Conservation (phyloP, 768 basidiomycete genomes). For the Amanita rubescens region DNA sequence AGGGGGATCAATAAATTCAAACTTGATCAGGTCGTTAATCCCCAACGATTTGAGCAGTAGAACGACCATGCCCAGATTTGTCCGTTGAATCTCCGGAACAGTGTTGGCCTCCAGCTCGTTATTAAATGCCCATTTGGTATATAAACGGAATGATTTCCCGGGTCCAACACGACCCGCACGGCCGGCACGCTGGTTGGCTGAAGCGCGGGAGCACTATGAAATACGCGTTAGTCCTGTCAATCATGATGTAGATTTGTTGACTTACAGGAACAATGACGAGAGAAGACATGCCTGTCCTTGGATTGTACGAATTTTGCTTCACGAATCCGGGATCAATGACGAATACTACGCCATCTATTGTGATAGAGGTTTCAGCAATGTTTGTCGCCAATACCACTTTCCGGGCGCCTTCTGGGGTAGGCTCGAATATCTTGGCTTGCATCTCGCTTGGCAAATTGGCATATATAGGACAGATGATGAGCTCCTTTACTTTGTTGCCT, state of each 20-base stretch:
- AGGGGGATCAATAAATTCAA: slow-evolving; percentile 98
- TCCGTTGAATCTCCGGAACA: slow-evolving; percentile 98
- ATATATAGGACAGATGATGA: slow-evolving; percentile 96
- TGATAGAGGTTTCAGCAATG: slow-evolving; percentile 99
- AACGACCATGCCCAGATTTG: slow-evolving; percentile 94
- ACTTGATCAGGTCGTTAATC: slow-evolving; percentile 96
- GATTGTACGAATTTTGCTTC: slow-evolving; percentile 99
- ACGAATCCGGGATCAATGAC: slow-evolving; percentile 99
- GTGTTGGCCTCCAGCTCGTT: slow-evolving; percentile 98
- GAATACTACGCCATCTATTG: slow-evolving; percentile 98
- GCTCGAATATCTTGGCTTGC: slow-evolving; percentile 99
- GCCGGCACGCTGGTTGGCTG: slow-evolving; percentile 94
- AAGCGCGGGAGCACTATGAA: slow-evolving; percentile 85
- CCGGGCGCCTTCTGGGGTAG: slow-evolving; percentile 91
- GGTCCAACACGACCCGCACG: slow-evolving; percentile 97
- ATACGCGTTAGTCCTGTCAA: not conserved
- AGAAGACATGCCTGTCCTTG: slow-evolving; percentile 97
- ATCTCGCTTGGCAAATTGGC: slow-evolving; percentile 99
- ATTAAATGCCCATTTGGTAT: slow-evolving; percentile 96
- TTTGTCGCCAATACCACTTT: slow-evolving; percentile 99
- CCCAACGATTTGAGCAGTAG: slow-evolving; percentile 92
- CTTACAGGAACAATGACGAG: slow-evolving; percentile 90
- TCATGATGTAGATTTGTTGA: slow-evolving; percentile 11
- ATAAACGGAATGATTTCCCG: slow-evolving; percentile 96
- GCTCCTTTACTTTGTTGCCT: slow-evolving; percentile 91